Conservation (phyloP, 1,284 basidiomycete genomes). For the Coriolopsis trogii region DNA sequence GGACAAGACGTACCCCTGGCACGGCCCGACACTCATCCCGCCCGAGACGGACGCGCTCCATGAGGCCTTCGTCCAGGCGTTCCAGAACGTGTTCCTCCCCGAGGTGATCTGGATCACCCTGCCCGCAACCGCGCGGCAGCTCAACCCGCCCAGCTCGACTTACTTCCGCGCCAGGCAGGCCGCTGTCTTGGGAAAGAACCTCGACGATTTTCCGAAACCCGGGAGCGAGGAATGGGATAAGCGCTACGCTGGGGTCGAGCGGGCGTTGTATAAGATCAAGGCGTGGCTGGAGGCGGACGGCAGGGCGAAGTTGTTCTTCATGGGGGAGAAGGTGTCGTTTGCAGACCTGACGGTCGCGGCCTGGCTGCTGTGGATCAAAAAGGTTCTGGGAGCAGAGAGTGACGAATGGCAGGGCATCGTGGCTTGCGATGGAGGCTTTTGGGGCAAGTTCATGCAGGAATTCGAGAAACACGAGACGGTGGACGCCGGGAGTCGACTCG, state of each 20-base stretch:
- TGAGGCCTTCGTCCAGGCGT: slow-evolving; percentile 33
- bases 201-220: slow-evolving; percentile 38
- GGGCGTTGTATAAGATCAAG: slow-evolving; percentile 32
- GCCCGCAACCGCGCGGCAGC: slow-evolving; percentile 25
- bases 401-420: slow-evolving; percentile 40
- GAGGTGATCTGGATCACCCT: slow-evolving; percentile 20
- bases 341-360: slow-evolving; percentile 39
- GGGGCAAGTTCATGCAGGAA: slow-evolving; percentile 36
- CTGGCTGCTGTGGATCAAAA: slow-evolving; percentile 33
- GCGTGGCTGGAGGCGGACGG: slow-evolving; percentile 36
- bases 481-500: slow-evolving; percentile 1
- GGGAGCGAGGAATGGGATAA: slow-evolving; percentile 30
- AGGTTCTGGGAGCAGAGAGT: slow-evolving; percentile 37
- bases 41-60: slow-evolving; percentile 34
- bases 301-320: slow-evolving; percentile 19
- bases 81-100: slow-evolving; percentile 6
- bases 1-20: slow-evolving; percentile 36
- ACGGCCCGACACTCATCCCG: slow-evolving; percentile 27
- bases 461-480: slow-evolving; percentile 35
- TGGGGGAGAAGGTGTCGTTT: slow-evolving; percentile 35
- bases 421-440: slow-evolving; percentile 41
- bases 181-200: slow-evolving; percentile 30
- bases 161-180: slow-evolving; percentile 45
- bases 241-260: slow-evolving; percentile 37
- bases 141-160: slow-evolving; percentile 16